These are phyloP conservation scores for Thelonectria discophora DNA, from an alignment of 2,329 filamentous ascomycete genomes.

Conservation along the genomic window DNA sequence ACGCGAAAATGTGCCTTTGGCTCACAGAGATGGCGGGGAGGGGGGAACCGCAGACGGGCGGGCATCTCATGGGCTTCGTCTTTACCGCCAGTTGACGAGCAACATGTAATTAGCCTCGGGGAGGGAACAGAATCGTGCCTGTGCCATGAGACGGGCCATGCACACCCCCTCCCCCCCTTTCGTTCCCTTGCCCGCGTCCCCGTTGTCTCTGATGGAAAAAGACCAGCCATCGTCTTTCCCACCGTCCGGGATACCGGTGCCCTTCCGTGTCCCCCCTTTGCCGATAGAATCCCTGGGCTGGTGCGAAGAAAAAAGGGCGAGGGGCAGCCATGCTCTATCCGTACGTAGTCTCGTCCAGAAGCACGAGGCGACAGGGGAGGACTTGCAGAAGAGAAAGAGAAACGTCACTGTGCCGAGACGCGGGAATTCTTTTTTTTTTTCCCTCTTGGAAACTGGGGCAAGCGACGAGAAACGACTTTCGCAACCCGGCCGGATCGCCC, in stretches of 20 bases:
- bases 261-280: background rate
- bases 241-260: constrained; percentile 31
- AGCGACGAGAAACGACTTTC: background rate
- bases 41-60: background rate
- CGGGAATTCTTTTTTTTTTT: constrained; percentile 14
- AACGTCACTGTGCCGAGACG: background rate
- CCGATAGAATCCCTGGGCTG: background rate
- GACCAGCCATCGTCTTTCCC: constrained; percentile 25
- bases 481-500: constrained; percentile 13
- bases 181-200: constrained; percentile 18
- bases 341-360: background rate
- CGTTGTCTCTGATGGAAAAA: background rate
- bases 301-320: too few species aligned
- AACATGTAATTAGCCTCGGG: constrained; percentile 18
- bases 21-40: constrained; percentile 1
- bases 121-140: constrained; percentile 9
- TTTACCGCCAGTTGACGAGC: constrained; percentile 40
- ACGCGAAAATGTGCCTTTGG: background rate
- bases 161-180: constrained; percentile 10
- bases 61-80: constrained; percentile 4
- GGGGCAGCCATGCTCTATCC: too few species aligned
- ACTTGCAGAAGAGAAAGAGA: too few species aligned
- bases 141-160: constrained; percentile 33
- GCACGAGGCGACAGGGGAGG: constrained; percentile 17
- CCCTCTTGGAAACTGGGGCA: background rate